Percentiles rank a stretch among this genome's conserved stretches.
Evolutionary conservation across 2,329 filamentous ascomycete species (phyloP).

Genomic region (Penicillium sp.): DNA sequence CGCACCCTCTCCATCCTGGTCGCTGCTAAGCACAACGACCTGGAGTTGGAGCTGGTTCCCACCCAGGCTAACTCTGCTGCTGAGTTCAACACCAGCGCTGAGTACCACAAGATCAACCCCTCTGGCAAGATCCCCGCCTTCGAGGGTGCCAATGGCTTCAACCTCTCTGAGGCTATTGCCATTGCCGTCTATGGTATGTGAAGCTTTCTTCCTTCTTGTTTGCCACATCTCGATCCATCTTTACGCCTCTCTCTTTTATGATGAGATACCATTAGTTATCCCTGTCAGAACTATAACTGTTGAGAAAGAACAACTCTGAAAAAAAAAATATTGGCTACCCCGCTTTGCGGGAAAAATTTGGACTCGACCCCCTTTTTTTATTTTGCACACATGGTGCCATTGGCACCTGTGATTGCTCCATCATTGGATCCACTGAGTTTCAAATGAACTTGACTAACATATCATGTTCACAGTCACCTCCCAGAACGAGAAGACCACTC

Average conservation of each 20-base stretch:
- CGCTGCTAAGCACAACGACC: constrained; percentile 94
- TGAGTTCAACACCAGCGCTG: constrained; percentile 62
- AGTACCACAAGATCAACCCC: constrained; percentile 82
- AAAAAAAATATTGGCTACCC: constrained; percentile 59
- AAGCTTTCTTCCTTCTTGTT: constrained; percentile 14
- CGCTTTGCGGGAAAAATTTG: constrained; percentile 24
- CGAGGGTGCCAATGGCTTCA: constrained; percentile 85
- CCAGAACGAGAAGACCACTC: constrained; percentile 99
- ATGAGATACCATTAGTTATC: constrained; percentile 95
- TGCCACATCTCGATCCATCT: background rate
- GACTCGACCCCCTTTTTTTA: constrained; percentile 16
- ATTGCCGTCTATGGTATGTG: constrained; percentile 96
- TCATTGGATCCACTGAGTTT: constrained; percentile 8
- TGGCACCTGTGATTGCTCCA: constrained; percentile 17
- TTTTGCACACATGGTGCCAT: constrained; percentile 15
- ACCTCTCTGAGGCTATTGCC: constrained; percentile 85
- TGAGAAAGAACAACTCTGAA: constrained; percentile 74
- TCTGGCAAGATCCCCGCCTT: constrained; percentile 93
- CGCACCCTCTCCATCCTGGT: constrained; percentile 85
- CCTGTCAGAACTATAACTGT: constrained; percentile 92
- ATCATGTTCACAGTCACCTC: constrained; percentile 70
- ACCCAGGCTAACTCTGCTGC: constrained; percentile 54
- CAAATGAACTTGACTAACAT: constrained; percentile 26
- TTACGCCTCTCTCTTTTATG: constrained; percentile 42
- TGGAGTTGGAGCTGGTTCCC: constrained; percentile 83